Conservation (phyloP, 371 early-diverging fungal species). For the Mortierella sp. region DNA sequence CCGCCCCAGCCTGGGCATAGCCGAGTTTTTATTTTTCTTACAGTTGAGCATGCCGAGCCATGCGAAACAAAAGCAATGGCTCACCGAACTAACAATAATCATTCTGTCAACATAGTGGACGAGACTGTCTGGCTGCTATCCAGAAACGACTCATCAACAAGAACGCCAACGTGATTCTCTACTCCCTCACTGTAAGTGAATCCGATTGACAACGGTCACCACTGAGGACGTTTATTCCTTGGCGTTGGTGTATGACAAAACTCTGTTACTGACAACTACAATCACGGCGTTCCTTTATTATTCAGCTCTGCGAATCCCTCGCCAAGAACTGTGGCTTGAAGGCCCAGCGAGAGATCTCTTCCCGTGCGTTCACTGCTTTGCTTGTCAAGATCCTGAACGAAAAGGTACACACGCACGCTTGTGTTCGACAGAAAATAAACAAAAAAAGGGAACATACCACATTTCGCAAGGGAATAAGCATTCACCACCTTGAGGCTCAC, state of each 20-base stretch:
- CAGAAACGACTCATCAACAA: conserved; percentile 76
- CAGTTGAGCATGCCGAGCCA: neutral
- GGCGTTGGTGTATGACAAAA: neutral
- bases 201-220: neutral
- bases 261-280: neutral
- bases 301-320: conserved; percentile 83
- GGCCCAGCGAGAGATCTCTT: conserved; percentile 87
- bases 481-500: neutral
- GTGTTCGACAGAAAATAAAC: neutral
- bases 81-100: neutral
- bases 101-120: conserved; percentile 60
- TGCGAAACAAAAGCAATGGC: neutral
- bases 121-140: conserved; percentile 81
- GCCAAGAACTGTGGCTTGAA: conserved; percentile 91
- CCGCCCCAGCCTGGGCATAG: neutral
- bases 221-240: neutral
- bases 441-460: neutral
- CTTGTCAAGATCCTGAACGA: conserved; percentile 83
- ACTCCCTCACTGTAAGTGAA: conserved; percentile 75
- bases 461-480: neutral
- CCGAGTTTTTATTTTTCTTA: neutral
- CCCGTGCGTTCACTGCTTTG: conserved; percentile 87
- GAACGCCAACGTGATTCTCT: conserved; percentile 90
- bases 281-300: neutral
- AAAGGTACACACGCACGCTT: conserved; percentile 70